Evolutionary conservation across 306 rosid species (phyloP), one percentile per base, ranked within the genome.

Genomic region (Acacia acuminata): DNA sequence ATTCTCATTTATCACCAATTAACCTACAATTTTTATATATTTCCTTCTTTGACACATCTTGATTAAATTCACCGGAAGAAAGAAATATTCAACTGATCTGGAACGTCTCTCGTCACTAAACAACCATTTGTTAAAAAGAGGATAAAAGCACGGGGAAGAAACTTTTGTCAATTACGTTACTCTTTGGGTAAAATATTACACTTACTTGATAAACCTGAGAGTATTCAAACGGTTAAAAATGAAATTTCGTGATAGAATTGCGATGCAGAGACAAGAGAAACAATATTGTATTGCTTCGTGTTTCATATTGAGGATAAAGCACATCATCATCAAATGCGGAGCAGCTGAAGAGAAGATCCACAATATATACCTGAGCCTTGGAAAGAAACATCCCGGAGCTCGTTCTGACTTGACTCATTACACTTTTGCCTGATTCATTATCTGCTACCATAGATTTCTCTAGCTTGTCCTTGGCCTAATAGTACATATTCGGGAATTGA

Each of bases 341-440:
- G 43, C 65, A 81, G 17, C 13, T 60, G 45, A 30, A 60, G 30
- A 27, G 17, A 78, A 64, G 24, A 19, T 63, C 22, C 42, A 44
- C 10, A 82, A 82, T 43, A 69, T 53, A 68, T 75, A 94, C 99
- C 92, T 96, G 98, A 82, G 84, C 88, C 80, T 85, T 92, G 72
- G 5, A 20, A 56, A 96, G 94, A 82, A 94, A 96, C 98, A 91
- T 96, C 68, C 99, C 99, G 20, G 97, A 92, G 85, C 99, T 96
- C 63, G 99, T 96, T 82, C 99, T 91, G 27, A 91, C 97, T 80
- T 90, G 87, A 77, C 99, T 96, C 86, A 11, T 30, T 77, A 92
- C 65, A 86, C 94, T 91, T 89, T 91, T 84, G 16, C 99, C 99
- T 4, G 98, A 92, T 16, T 87, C 96, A 47, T 89, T 93, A 80